Base-by-base conservation (phyloP, 2,329 filamentous ascomycete species). In the Dryadomyces quercivorus region DNA sequence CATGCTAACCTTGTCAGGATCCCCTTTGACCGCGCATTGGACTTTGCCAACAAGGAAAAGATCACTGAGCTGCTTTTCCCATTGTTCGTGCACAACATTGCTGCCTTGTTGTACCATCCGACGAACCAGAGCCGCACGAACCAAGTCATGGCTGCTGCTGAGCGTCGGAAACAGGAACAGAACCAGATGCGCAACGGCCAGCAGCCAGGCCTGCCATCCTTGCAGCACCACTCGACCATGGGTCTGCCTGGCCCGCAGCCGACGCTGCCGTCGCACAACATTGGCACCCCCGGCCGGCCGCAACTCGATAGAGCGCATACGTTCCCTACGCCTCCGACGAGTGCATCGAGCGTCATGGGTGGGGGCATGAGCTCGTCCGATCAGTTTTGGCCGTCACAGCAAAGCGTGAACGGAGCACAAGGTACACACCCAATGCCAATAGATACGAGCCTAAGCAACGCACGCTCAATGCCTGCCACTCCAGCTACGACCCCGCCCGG, bases 11-110 rank as follows among this genome's bases (percentile, higher is more conserved):
- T 18, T 13, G 7, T 18, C 62, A 96, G 91, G 91, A 98, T 98
- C 64, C 93, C 93, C 2, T 97, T 95, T 63, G 93, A 97, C 63
- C 85, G 93, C 61, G 93, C 93, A n/a, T 74, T 98, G 53, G 93
- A 97, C 64, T 97, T 98, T 67, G 93, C 93, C 60, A 98, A 98
- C 75, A 97, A 96, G 77, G 93, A 98, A 71, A 97, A 97, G 73
- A 98, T 97, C 60, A 97, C 93, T 0, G 92, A 97, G 70, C 75
- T 91, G 50, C 74, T 97, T 54, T 98, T 97, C 69, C 93, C 93
- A 52, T 76, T 98, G 50, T 98, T 98, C 67, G 93, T 97, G 43
- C 91, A 97, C 70, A 95, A 97, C 70, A 97, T 97, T 66, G 89
- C 89, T 57, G 86, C 89, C 56, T 76, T 97, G 60, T 79, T 97